Conservation (phyloP, 108 stramenopile species). For the Fistulifera solaris region DNA sequence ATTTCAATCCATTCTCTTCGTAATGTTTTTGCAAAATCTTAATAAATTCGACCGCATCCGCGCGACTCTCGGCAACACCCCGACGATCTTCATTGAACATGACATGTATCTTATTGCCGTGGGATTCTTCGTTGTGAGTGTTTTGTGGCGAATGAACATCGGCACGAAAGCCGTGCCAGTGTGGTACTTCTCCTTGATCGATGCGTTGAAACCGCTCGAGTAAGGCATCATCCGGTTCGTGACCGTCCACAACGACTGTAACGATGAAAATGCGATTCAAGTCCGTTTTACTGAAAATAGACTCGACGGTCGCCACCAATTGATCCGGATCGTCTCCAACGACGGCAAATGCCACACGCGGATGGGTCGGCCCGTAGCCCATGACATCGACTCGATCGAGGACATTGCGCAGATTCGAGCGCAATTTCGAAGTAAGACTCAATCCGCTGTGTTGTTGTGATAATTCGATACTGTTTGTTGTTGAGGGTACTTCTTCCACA, state of each 20-base stretch:
- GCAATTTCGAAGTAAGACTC: neutral
- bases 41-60: constrained; percentile 52
- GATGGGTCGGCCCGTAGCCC: constrained; percentile 73
- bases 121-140: constrained; percentile 15
- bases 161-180: constrained; percentile 39
- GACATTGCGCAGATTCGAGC: constrained; percentile 25
- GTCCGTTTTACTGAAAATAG: constrained; percentile 39
- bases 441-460: too few species aligned
- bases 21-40: constrained; percentile 42
- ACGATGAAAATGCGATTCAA: constrained; percentile 67
- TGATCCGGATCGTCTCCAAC: constrained; percentile 23
- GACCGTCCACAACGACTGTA: constrained; percentile 48
- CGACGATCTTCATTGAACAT: constrained; percentile 29
- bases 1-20: constrained; percentile 56
- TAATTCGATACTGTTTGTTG: too few species aligned
- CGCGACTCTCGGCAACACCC: constrained; percentile 43
- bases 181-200: constrained; percentile 37
- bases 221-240: constrained; percentile 4
- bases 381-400: constrained; percentile 61
- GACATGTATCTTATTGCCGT: constrained; percentile 54
- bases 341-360: constrained; percentile 57
- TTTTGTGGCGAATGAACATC: constrained; percentile 21
- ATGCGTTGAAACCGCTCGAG: constrained; percentile 21
- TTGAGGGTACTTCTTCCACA: neutral
- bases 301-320: constrained; percentile 26